These are phyloP conservation scores for Tylopilus plumbeoviolaceoides DNA, from an alignment of 768 basidiomycete genomes.

Conservation along the genomic window DNA sequence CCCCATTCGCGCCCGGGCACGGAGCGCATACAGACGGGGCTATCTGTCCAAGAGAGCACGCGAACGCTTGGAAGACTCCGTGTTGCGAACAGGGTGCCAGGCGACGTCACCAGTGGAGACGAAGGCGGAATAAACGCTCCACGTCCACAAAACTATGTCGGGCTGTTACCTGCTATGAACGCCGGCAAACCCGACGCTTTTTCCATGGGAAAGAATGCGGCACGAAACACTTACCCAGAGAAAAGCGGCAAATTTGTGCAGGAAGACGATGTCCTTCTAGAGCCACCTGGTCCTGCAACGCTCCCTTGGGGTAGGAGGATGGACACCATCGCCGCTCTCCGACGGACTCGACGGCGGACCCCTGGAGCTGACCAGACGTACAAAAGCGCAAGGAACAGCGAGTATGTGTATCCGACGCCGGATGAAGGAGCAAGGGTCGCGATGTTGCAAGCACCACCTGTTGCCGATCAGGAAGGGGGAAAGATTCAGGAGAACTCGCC, in stretches of 20 bases:
- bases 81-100: conserved; percentile 47
- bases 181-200: background rate
- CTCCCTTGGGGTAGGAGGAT: conserved; percentile 28
- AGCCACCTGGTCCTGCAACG: conserved; percentile 21
- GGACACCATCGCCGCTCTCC: conserved; percentile 22
- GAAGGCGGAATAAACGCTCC: conserved; percentile 25
- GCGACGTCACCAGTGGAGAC: conserved; percentile 38
- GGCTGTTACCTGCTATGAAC: background rate
- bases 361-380: conserved; percentile 6
- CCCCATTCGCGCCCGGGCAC: conserved; percentile 9
- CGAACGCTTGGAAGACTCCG: conserved; percentile 42
- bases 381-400: conserved; percentile 11
- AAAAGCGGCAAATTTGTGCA: background rate
- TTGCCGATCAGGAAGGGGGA: background rate
- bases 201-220: background rate
- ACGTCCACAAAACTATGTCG: background rate
- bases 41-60: conserved; percentile 29
- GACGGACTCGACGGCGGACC: conserved; percentile 9
- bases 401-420: conserved; percentile 8
- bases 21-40: conserved; percentile 12
- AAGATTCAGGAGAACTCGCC: background rate
- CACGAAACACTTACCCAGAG: background rate
- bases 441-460: background rate
- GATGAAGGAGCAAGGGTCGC: background rate
- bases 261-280: conserved; percentile 6